phyloP scores from a whole-genome alignment of 345 rosid genomes.

The Microcos paniculata region DNA sequence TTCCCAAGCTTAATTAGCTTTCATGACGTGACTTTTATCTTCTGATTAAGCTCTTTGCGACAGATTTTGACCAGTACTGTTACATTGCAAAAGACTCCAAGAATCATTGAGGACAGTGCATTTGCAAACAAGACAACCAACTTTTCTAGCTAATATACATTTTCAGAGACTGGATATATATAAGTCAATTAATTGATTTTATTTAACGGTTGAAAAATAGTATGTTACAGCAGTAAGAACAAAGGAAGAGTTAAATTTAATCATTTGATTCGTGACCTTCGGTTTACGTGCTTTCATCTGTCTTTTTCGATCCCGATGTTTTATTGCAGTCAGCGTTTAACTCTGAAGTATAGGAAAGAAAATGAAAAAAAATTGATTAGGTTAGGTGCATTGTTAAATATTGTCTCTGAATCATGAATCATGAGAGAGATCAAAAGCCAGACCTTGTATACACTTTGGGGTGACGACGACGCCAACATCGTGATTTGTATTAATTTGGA shows the following conservation, averaged over 20 bases:
- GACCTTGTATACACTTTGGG: neutral
- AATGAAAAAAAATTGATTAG: no score
- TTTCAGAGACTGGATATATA: neutral
- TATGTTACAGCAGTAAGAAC: neutral
- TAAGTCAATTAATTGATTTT: neutral
- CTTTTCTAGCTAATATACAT: neutral
- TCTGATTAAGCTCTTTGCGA: neutral
- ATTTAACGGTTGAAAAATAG: neutral
- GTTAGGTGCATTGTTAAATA: no score
- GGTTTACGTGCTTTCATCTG: neutral
- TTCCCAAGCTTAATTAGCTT: neutral
- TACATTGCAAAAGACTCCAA: slow-evolving; percentile 2
- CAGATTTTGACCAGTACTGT: neutral
- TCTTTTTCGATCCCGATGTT: slow-evolving; percentile 14
- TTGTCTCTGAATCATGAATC: neutral
- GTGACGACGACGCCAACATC: neutral
- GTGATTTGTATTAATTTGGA: neutral
- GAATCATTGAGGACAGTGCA: neutral
- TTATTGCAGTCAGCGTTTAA: neutral
- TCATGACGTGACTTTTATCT: neutral
- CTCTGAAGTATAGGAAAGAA: neutral
- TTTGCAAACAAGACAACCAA: neutral
- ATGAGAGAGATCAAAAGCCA: neutral
- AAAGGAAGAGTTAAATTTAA: neutral
- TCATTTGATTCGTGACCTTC: neutral